Base-by-base conservation (phyloP, 2,329 filamentous ascomycete genomes). In the Volutella citrinella region DNA sequence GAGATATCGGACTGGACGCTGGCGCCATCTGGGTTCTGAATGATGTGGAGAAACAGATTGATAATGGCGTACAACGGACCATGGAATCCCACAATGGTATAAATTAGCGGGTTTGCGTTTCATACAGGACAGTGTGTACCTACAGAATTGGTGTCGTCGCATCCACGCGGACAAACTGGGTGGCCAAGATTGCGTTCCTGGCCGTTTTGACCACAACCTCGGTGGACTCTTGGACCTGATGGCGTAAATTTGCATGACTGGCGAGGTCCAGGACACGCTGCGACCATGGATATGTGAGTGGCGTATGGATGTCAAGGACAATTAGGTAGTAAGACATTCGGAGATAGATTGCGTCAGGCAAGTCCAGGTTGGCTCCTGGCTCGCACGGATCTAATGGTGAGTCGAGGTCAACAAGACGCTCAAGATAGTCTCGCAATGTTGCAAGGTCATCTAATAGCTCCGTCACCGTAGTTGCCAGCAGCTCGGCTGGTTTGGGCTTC, bases 141-240 rank as follows among this genome's bases (percentile, higher is more conserved):
- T 31, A 31, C 29, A 24, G n/a, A 18, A 31, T 31, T 16, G 29
- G 17, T 2, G 29, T 31, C 4, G 29, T 23, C 8, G 29, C 29
- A 11, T 31, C 21, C 5, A 31, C 5, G n/a, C 20, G 21, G 15
- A 31, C 19, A 12, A 31, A 31, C 21, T 31, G 29, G 4, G 29
- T 23, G 10, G 19, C 21, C 10, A 23, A 16, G 5, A 31, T 31
- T 4, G 14, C 19, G 13, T 24, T 31, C 11, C 29, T 19, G 7
- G 29, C 12, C 11, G 20, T 24, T 17, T 31, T 23, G 20, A 19
- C 20, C 9, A 31, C 29, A 23, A 23, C 24, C 5, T 31, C 29
- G 4, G 15, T 11, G 7, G 29, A 31, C 7, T 12, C n/a, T 23
- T 31, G 20, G 7, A 31, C 15, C 13, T 31, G 29, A 7, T 6